Base-by-base conservation (phyloP, 306 rosid genomes). In the Dalbergia cultrata region DNA sequence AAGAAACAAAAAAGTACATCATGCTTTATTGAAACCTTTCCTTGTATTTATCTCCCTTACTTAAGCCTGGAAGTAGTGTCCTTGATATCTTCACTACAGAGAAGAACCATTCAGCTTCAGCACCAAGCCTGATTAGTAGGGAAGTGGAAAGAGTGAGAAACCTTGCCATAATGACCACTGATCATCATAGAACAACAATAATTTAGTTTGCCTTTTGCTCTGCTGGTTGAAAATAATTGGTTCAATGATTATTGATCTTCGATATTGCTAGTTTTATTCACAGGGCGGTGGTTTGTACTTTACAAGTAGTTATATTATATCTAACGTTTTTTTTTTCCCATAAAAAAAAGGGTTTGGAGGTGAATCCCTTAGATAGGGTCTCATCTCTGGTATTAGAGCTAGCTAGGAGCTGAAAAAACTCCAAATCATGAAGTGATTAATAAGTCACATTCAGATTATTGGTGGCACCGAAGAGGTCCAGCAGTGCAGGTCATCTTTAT, bases 151-250 rank as follows among this genome's bases (percentile, higher is more conserved):
- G 9, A 52, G 41, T 62, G 39, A 59, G 8, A 10, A 13, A 47
- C 19, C 8, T 19, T 33, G 39, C 50, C 26, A 14, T 49, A 72
- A 31, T 59, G 22, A 19, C 75, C 69, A 56, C 70, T 14, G 82
- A 76, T 77, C 65, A 72, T 50, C 35, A 54, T 13, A 58, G 59
- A 77, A 43, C 56, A 37, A 71, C 12, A 44, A 70, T 72, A 34
- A 61, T 47, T 56, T 34, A 68, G 70, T 72, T 21, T 62, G 45
- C 72, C 49, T 34, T 49, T 74, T 74, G 43, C 45, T 50, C 61
- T 71, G 68, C 31, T 26, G 31, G 74, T 31, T 44, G 70, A 72
- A 86, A 84, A 89, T 89, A 83, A 84, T 82, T 79, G 70, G 82
- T 60, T 56, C 88, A 79, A 86, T 89, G 82, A 82, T 86, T 68